A percentile compares a stretch with the other conserved stretches of the same genome.
Evolutionary conservation across 176 grass and related monocot species (phyloP).

Genomic region (Lolium perenne): DNA sequence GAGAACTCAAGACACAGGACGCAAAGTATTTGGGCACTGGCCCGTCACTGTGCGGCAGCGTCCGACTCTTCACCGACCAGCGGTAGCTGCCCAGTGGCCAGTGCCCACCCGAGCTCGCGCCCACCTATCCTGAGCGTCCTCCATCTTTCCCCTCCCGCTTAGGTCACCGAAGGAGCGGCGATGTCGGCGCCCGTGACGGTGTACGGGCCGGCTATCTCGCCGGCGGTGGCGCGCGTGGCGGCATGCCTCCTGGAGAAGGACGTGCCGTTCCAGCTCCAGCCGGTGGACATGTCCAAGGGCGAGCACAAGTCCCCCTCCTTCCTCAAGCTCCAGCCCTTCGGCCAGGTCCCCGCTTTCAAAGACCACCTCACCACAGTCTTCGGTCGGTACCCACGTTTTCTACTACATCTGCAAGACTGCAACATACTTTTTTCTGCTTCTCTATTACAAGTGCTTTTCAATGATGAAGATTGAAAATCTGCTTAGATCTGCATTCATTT

Average conservation of each 20-base stretch:
- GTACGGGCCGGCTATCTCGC: slow-evolving; percentile 63
- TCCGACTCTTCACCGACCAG: not conserved
- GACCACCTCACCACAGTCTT: slow-evolving; percentile 81
- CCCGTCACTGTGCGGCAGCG: not conserved
- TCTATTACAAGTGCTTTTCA: not conserved
- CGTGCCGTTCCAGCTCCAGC: slow-evolving; percentile 67
- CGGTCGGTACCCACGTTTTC: slow-evolving; percentile 58
- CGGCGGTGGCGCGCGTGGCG: slow-evolving; percentile 69
- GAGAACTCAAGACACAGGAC: not conserved
- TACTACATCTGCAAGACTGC: no score
- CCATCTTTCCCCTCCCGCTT: not conserved
- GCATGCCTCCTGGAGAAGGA: slow-evolving; percentile 89
- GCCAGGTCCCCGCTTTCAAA: slow-evolving; percentile 91
- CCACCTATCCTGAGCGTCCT: not conserved
- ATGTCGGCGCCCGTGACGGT: slow-evolving; percentile 69
- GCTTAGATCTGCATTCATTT: not conserved
- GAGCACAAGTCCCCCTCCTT: slow-evolving; percentile 86
- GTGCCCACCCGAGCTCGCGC: no score
- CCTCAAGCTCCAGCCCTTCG: slow-evolving; percentile 93
- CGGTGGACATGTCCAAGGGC: slow-evolving; percentile 88
- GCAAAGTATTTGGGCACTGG: not conserved
- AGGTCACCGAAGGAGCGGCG: not conserved
- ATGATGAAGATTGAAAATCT: not conserved
- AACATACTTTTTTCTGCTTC: not conserved
- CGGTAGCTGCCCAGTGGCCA: no score